phyloP scores from a whole-genome alignment of 78 protist species.

The Pirum gemmata region DNA sequence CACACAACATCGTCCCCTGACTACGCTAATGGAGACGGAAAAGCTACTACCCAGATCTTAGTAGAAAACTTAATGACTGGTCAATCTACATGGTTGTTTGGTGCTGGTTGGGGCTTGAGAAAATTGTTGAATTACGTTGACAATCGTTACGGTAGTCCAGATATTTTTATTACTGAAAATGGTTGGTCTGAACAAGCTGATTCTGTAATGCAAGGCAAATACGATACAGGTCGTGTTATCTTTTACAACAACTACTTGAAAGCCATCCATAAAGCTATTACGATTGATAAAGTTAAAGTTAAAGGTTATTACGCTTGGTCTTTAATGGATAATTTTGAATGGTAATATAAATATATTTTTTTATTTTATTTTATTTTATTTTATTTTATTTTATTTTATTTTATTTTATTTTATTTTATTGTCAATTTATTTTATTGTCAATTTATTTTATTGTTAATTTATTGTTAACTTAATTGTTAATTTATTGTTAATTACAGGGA shows the following conservation, averaged over 20 bases:
- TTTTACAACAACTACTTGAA: background rate
- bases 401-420: too few relatives aligned
- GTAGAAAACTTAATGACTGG: background rate
- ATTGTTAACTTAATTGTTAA: too few relatives aligned
- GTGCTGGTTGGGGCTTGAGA: slow-evolving; percentile 55
- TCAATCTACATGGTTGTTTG: slow-evolving; percentile 39
- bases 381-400: too few relatives aligned
- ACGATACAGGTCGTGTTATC: slow-evolving; percentile 2
- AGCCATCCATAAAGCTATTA: background rate
- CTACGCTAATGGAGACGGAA: background rate
- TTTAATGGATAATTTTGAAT: slow-evolving; percentile 15
- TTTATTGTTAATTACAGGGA: too few relatives aligned
- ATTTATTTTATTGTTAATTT: too few relatives aligned
- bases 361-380: too few relatives aligned
- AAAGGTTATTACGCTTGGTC: slow-evolving; percentile 5
- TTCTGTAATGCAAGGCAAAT: background rate
- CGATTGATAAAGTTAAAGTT: background rate
- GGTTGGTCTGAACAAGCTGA: slow-evolving; percentile 46
- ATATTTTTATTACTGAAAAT: slow-evolving; percentile 63
- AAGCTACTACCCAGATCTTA: background rate
- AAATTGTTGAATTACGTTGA: slow-evolving; percentile 46
- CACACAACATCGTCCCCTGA: background rate
- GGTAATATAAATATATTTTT: too few relatives aligned
- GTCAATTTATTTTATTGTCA: too few relatives aligned
- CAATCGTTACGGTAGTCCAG: background rate